Evolutionary conservation across 805 yeast genomes (phyloP), one percentile per base, ranked within the genome.

Genomic region (Crinitomyces ghanaensis): DNA sequence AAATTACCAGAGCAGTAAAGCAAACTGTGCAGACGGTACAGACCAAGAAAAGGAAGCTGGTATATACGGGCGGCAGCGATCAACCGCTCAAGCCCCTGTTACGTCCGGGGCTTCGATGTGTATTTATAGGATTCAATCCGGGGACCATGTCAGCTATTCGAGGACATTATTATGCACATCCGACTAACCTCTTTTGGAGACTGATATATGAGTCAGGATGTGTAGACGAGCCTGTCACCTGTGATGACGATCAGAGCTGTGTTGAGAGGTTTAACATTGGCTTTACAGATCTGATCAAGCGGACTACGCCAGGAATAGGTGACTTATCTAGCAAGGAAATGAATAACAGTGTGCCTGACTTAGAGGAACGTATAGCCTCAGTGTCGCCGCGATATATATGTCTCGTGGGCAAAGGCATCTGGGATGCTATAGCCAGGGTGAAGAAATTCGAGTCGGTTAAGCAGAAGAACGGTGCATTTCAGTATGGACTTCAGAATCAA

Each of bases 101-200:
- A 2, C 24, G 34, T 14, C 49, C 53, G 1, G 51, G 49, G 4
- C 45, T 69, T 16, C 43, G 44, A 4, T 46, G 77, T 1, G 62
- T 79, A 3, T 78, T 79, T 43, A 62, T 78, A 3, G 91, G 91
- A 1, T 77, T 65, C 57, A 79, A 79, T 45, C 91, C 91, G 0
- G 81, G 86, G 2, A 52, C 72, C 3, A 65, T 63, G 44, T 75
- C 85, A 1, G 69, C 82, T 0, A 43, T 54, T 13, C 50, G 56
- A 6, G 84, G 79, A 21, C 86, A 78, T 48, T 72, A 77, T 46
- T 79, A 74, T 50, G 88, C 88, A 0, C 86, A 80, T 48, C 69
- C 57, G 13, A 63, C 80, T 8, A 79, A 79, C 45, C 49, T 65
- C 22, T 79, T 80, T 48, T 79, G 86, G 86, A 71, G 66, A 38